phyloP scores from a whole-genome alignment of 164 flowering plant genomes.

The Vitis rupestris region DNA sequence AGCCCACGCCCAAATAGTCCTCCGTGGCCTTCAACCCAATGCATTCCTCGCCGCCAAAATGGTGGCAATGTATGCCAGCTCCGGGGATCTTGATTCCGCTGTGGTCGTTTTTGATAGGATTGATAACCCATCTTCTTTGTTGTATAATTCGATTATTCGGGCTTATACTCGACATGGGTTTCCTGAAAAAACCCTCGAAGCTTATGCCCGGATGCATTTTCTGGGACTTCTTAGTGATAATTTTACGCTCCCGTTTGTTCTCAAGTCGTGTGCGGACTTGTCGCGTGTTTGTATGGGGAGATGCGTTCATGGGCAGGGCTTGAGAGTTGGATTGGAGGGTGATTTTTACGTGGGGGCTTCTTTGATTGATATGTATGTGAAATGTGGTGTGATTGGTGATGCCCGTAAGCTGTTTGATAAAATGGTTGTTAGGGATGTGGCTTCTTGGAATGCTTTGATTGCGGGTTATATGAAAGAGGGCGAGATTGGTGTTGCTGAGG shows the following conservation, averaged over 20 bases:
- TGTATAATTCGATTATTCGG: slow-evolving; percentile 49
- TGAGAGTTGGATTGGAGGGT: slow-evolving; percentile 36
- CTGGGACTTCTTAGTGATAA: slow-evolving; percentile 32
- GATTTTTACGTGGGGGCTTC: slow-evolving; percentile 58
- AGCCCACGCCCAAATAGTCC: slow-evolving; percentile 44
- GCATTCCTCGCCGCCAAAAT: slow-evolving; percentile 47
- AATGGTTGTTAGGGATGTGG: slow-evolving; percentile 40
- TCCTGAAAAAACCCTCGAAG: slow-evolving; percentile 14
- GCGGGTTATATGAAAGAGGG: slow-evolving; percentile 54
- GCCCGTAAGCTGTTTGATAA: slow-evolving; percentile 40
- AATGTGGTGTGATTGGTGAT: slow-evolving; percentile 35
- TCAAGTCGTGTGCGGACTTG: slow-evolving; percentile 42
- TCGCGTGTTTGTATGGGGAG: slow-evolving; percentile 23
- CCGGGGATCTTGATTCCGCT: slow-evolving; percentile 41
- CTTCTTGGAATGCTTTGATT: slow-evolving; percentile 58
- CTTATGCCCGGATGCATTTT: slow-evolving; percentile 28
- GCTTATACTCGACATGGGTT: slow-evolving; percentile 31
- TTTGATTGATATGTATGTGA: slow-evolving; percentile 52
- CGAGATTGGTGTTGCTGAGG: slow-evolving; percentile 27
- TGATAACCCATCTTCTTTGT: slow-evolving; percentile 24
- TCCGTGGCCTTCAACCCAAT: slow-evolving; percentile 39
- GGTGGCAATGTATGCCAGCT: slow-evolving; percentile 62
- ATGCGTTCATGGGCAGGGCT: slow-evolving; percentile 39
- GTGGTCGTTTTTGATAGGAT: slow-evolving; percentile 19
- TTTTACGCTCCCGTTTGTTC: slow-evolving; percentile 57